phyloP scores from a whole-genome alignment of 495 filamentous ascomycete genomes.

The Daldinia decipiens region DNA sequence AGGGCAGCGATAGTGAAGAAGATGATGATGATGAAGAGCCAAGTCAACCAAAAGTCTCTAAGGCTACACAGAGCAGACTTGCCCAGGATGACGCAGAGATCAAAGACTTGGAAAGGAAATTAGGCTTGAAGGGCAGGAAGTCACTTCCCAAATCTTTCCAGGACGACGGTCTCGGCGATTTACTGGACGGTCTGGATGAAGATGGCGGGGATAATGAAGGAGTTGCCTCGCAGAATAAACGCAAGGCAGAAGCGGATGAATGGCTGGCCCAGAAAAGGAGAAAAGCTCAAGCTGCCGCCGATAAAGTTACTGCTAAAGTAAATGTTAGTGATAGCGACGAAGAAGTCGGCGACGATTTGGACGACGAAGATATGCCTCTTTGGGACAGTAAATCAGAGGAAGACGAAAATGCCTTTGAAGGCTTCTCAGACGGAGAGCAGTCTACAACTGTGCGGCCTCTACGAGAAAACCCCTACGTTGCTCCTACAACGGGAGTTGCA shows the following conservation, averaged over 20 bases:
- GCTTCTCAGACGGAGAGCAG: slow-evolving; percentile 43
- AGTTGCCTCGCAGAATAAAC: slow-evolving; percentile 67
- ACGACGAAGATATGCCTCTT: slow-evolving; percentile 34
- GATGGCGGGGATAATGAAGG: slow-evolving; percentile 63
- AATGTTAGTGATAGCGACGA: slow-evolving; percentile 49
- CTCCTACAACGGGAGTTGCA: slow-evolving; percentile 54
- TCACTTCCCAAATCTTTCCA: slow-evolving; percentile 75
- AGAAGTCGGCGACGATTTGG: slow-evolving; percentile 41
- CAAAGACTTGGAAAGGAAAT: slow-evolving; percentile 84
- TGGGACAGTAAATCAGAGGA: slow-evolving; percentile 34
- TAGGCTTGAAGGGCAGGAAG: slow-evolving; percentile 85
- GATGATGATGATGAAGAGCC: slow-evolving; percentile 41
- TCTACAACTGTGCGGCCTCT: slow-evolving; percentile 38
- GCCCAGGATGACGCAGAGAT: slow-evolving; percentile 86
- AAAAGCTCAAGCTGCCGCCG: slow-evolving; percentile 52
- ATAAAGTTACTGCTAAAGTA: slow-evolving; percentile 1
- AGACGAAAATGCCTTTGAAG: slow-evolving; percentile 48
- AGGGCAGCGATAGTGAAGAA: slow-evolving; percentile 46
- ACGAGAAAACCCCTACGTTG: slow-evolving; percentile 64
- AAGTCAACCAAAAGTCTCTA: slow-evolving; percentile 59
- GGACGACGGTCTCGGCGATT: slow-evolving; percentile 86
- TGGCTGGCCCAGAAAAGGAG: slow-evolving; percentile 60
- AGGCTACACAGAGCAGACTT: slow-evolving; percentile 70
- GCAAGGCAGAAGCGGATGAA: slow-evolving; percentile 69
- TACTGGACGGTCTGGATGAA: slow-evolving; percentile 74